Conservation (phyloP, 192 early-diverging fungal genomes). For the Backusella macrospora region DNA sequence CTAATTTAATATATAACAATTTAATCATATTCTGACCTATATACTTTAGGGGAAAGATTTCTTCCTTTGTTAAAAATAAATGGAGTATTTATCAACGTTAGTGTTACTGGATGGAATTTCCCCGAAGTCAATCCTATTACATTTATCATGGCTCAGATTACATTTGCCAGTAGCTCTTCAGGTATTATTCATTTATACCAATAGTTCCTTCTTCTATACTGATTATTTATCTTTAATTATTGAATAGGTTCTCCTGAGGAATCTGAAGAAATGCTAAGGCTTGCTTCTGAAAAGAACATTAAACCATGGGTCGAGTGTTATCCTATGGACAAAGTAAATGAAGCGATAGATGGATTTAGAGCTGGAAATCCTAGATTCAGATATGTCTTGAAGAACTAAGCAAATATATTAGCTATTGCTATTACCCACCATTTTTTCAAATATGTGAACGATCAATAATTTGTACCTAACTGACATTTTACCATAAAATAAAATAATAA, state of each 20-base stretch:
- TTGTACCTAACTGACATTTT: too few relatives aligned
- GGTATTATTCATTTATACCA: too few relatives aligned
- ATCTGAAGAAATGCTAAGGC: slow-evolving; percentile 63
- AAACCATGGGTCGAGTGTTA: slow-evolving; percentile 62
- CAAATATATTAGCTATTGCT: background rate
- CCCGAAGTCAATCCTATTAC: slow-evolving; percentile 37
- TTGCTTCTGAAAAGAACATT: slow-evolving; percentile 63
- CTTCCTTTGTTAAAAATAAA: slow-evolving; percentile 19
- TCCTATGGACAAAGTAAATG: slow-evolving; percentile 63
- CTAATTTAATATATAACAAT: background rate
- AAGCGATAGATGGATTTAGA: slow-evolving; percentile 60
- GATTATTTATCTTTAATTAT: slow-evolving; percentile 32
- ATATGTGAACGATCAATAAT: too few relatives aligned
- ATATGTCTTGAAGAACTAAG: slow-evolving; percentile 65
- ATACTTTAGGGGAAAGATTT: background rate
- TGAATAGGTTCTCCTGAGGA: slow-evolving; percentile 60
- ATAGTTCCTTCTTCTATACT: too few relatives aligned
- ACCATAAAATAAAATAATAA: too few relatives aligned
- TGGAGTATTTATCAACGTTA: slow-evolving; percentile 65
- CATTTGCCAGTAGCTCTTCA: slow-evolving; percentile 43
- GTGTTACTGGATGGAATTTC: slow-evolving; percentile 48
- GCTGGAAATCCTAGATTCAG: slow-evolving; percentile 68
- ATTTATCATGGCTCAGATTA: slow-evolving; percentile 49
- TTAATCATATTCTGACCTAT: background rate
- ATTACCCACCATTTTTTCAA: too few relatives aligned